phyloP scores from a whole-genome alignment of 305 asterid genomes.

The Solanum hybrid region DNA sequence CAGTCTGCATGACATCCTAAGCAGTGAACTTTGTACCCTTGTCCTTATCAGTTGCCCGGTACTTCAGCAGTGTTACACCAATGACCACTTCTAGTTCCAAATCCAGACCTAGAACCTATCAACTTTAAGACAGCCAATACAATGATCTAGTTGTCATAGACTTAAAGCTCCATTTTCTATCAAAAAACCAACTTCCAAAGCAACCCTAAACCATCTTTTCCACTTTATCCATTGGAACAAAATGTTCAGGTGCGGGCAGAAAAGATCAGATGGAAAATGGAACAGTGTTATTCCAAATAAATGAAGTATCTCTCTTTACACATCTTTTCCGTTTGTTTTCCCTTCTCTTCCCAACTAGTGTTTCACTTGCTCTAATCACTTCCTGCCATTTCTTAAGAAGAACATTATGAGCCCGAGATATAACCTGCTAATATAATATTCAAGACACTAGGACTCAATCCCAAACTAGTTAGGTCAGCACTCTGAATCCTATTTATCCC shows the following conservation, averaged over 20 bases:
- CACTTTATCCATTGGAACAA: background rate
- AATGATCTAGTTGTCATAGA: background rate
- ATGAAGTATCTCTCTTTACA: background rate
- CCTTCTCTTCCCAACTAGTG: background rate
- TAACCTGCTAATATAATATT: background rate
- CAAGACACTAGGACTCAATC: background rate
- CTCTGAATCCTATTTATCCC: background rate
- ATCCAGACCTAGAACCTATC: background rate
- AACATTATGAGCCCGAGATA: background rate
- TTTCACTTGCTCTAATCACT: background rate
- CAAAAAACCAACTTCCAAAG: background rate
- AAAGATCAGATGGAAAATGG: background rate
- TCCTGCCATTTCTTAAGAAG: background rate
- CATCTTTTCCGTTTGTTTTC: background rate
- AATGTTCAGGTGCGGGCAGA: background rate
- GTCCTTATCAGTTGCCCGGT: background rate
- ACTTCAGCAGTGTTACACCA: background rate
- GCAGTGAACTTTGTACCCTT: background rate
- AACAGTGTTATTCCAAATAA: background rate
- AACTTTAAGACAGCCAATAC: background rate
- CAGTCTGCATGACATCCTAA: conserved; percentile 10
- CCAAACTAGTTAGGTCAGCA: background rate
- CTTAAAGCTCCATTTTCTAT: background rate
- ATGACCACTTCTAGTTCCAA: background rate
- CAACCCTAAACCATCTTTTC: background rate